Conservation (phyloP, 441 rosid genomes). For the Populus hybrid region DNA sequence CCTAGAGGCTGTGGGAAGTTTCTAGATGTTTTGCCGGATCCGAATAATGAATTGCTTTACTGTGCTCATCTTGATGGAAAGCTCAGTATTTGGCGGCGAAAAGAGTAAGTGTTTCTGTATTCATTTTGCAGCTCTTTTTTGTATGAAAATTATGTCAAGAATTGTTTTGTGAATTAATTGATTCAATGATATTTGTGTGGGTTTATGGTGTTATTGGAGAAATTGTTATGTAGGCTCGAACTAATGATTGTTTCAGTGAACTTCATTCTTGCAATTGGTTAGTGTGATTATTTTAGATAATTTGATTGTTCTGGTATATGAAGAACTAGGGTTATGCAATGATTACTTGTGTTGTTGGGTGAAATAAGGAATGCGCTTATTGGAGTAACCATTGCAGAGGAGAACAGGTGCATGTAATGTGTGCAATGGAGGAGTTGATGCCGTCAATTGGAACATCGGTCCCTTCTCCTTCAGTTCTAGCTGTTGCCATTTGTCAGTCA, state of each 20-base stretch:
- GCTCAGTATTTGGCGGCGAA: constrained; percentile 91
- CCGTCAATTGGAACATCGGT: constrained; percentile 80
- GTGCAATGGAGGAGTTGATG: constrained; percentile 85
- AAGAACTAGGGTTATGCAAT: background rate
- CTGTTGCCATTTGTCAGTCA: constrained; percentile 58
- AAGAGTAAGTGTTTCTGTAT: constrained; percentile 56
- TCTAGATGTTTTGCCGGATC: constrained; percentile 86
- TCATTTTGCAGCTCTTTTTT: background rate
- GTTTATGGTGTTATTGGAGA: background rate
- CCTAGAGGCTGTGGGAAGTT: constrained; percentile 89
- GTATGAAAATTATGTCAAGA: background rate
- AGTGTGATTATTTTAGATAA: background rate
- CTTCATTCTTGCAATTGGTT: background rate
- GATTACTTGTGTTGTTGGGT: background rate
- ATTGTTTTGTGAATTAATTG: background rate
- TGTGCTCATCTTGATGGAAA: constrained; percentile 90
- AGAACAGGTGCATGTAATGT: constrained; percentile 82
- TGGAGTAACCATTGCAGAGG: constrained; percentile 53
- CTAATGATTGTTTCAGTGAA: background rate
- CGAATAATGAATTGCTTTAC: constrained; percentile 64
- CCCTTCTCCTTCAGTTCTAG: constrained; percentile 74
- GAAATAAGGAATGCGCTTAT: constrained; percentile 27
- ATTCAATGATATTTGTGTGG: background rate
- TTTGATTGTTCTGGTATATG: background rate
- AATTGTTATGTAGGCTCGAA: background rate